phyloP scores from a whole-genome alignment of 495 filamentous ascomycete species.

The Podospora fimiseda region DNA sequence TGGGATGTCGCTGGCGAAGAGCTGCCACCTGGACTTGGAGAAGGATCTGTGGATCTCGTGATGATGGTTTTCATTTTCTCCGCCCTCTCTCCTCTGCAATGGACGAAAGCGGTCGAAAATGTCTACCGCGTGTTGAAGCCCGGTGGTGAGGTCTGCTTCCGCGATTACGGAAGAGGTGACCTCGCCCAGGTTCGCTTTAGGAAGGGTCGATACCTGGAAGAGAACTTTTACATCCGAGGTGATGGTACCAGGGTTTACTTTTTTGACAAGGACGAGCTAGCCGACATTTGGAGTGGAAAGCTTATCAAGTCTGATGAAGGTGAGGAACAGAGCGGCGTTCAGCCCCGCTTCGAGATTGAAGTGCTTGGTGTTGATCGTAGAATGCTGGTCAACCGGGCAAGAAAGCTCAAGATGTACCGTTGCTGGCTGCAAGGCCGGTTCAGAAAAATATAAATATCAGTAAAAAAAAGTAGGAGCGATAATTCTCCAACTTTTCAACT shows the following conservation, averaged over 20 bases:
- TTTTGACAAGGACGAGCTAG: slow-evolving; percentile 80
- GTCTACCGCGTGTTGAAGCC: slow-evolving; percentile 75
- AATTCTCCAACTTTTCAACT: neutral
- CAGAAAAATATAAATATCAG: slow-evolving; percentile 51
- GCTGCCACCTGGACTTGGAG: slow-evolving; percentile 68
- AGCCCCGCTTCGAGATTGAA: slow-evolving; percentile 56
- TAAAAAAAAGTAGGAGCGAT: neutral
- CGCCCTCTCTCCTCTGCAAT: slow-evolving; percentile 77
- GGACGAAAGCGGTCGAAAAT: slow-evolving; percentile 75
- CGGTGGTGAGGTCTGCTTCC: slow-evolving; percentile 83
- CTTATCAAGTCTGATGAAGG: slow-evolving; percentile 15
- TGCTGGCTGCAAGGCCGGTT: slow-evolving; percentile 96
- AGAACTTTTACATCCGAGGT: slow-evolving; percentile 94
- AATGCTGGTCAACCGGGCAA: slow-evolving; percentile 84
- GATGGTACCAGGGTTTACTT: slow-evolving; percentile 98
- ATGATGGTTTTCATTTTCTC: slow-evolving; percentile 97
- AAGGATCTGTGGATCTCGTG: slow-evolving; percentile 77
- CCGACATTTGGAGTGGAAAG: slow-evolving; percentile 64
- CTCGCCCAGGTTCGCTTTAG: slow-evolving; percentile 94
- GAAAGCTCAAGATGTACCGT: slow-evolving; percentile 93
- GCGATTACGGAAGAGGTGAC: slow-evolving; percentile 93
- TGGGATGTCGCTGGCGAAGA: slow-evolving; percentile 75
- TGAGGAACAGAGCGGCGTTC: slow-evolving; percentile 17
- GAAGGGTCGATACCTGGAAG: slow-evolving; percentile 82
- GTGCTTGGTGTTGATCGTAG: slow-evolving; percentile 78